Evolutionary conservation across 805 yeast species (phyloP), one percentile per base, ranked within the genome.

Genomic region (Sugiyamaella smithiae): DNA sequence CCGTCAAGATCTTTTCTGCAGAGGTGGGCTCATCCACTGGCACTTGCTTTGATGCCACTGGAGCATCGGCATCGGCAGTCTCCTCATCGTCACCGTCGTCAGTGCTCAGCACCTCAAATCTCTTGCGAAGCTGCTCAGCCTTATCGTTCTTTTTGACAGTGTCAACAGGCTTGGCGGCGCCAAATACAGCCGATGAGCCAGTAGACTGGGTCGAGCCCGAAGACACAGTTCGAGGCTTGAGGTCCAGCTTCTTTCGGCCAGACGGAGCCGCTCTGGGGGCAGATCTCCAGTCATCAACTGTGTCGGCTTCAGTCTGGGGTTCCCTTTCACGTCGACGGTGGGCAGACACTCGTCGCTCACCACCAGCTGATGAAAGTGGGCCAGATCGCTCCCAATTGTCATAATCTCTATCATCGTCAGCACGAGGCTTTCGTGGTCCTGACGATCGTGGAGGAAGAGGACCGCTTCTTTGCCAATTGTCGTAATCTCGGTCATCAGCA

Each of bases 111-210:
- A 78, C 49, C 12, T 46, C 58, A 38, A 57, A 57, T 26, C 60
- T 35, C 49, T 51, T 50, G 35, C 57, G 41, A 16, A 49, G 45
- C 43, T 52, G 54, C 45, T 56, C 59, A 24, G 41, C 40, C 23
- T 42, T 35, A 14, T 46, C 52, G 12, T 14, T 19, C 55, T 78
- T 81, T 22, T 85, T 72, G 19, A 81, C 70, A 2, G 85, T 80
- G 64, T 88, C 96, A 4, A 88, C 91, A 1, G 96, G 96, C 66
- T 80, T 85, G 1, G 96, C 96, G 3, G 77, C 70, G 0, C 96
- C 96, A 69, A 88, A 88, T 4, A 95, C 93, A 57, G 63, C 14
- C 46, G 53, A 12, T 31, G 54, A 58, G 42, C 64, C 75, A 67
- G 57, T 69, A 71, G 57, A 50, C 12, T 23, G 40, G 12, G 49